Percentiles rank a stretch among this genome's conserved stretches.
Evolutionary conservation across 2,329 filamentous ascomycete genomes (phyloP).

Genomic region (Akanthomyces muscarius): DNA sequence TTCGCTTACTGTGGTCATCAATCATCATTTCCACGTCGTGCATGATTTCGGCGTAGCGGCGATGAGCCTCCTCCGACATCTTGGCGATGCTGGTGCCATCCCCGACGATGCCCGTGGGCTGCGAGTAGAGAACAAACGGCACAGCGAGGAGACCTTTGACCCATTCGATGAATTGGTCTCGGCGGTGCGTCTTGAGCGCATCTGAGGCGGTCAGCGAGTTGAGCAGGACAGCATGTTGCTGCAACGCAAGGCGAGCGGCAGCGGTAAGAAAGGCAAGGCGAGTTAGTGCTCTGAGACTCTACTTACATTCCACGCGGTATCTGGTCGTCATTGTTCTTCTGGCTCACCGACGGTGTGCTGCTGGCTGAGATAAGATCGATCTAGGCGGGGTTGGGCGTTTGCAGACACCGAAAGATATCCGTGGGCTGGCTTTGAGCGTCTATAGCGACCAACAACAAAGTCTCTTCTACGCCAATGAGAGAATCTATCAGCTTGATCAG

Average conservation of each 20-base stretch:
- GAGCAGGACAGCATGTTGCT: background rate
- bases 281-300: constrained; percentile 4
- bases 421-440: background rate
- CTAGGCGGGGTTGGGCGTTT: constrained; percentile 11
- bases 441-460: background rate
- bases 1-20: constrained; percentile 73
- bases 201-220: constrained; percentile 36
- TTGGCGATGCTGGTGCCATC: constrained; percentile 60
- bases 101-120: constrained; percentile 83
- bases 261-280: background rate
- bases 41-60: constrained; percentile 93
- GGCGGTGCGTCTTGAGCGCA: constrained; percentile 74
- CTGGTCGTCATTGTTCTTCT: constrained; percentile 52
- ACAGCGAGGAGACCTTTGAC: constrained; percentile 93
- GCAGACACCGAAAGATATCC: background rate
- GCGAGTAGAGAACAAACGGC: constrained; percentile 93
- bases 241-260: background rate
- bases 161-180: constrained; percentile 94
- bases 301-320: constrained; percentile 71
- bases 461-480: background rate
- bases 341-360: background rate
- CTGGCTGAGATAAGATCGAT: background rate
- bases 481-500: background rate
- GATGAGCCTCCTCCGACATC: constrained; percentile 76
- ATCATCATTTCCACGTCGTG: constrained; percentile 88